A percentile compares a stretch with the other conserved stretches of the same genome.
Evolutionary conservation across 1,139 yeast genomes (phyloP).

Genomic region (Yamadazyma triangularis): DNA sequence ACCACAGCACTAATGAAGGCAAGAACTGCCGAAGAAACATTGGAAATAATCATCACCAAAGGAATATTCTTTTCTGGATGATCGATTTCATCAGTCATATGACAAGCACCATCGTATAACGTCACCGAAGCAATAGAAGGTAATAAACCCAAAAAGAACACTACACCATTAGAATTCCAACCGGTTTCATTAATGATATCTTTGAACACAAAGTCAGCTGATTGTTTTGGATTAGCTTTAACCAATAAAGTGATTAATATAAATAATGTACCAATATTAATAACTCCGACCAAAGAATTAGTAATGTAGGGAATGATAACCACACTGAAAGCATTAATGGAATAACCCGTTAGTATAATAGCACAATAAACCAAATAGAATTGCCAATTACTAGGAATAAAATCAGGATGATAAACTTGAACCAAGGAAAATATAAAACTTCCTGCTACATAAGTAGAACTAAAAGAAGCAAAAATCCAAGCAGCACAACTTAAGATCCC

Average conservation of each 20-base stretch:
- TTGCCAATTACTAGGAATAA: conserved; percentile 20
- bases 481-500: conserved; percentile 52
- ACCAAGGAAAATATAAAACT: conserved; percentile 41
- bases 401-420: conserved; percentile 21
- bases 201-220: conserved; percentile 20
- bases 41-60: conserved; percentile 23
- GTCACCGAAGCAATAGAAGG: conserved; percentile 24
- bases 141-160: conserved; percentile 23
- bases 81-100: conserved; percentile 27
- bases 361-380: conserved; percentile 18
- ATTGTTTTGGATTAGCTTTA: conserved; percentile 19
- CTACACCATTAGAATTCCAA: conserved; percentile 24
- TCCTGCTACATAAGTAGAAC: conserved; percentile 34
- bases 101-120: conserved; percentile 26
- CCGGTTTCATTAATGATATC: conserved; percentile 23
- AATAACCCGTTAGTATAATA: conserved; percentile 12
- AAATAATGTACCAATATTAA: conserved; percentile 23
- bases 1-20: conserved; percentile 21
- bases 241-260: conserved; percentile 21
- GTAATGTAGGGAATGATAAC: conserved; percentile 16
- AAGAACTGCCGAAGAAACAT: conserved; percentile 17
- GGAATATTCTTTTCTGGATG: conserved; percentile 24
- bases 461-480: conserved; percentile 39
- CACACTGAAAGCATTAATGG: conserved; percentile 18
- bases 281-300: conserved; percentile 15